Evolutionary conservation across 148 eudicot genomes (phyloP).

Genomic region (Arctostaphylos glauca): DNA sequence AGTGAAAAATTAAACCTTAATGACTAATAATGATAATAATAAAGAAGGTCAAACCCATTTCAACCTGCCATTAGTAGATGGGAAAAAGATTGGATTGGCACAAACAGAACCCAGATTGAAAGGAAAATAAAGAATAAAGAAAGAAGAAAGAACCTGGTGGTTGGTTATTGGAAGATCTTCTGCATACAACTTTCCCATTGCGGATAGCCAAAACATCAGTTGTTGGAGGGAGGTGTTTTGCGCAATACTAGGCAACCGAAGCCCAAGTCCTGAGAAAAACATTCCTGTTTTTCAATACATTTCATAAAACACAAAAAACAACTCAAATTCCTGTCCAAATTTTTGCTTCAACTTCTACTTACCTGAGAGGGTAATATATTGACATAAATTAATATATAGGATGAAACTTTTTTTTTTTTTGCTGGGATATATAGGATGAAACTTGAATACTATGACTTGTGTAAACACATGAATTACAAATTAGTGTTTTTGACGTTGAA

Average conservation of each 20-base stretch:
- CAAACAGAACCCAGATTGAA: background rate
- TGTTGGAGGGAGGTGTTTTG: constrained; percentile 60
- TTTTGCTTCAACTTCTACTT: constrained; percentile 11
- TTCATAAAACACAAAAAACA: constrained; percentile 23
- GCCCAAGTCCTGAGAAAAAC: constrained; percentile 52
- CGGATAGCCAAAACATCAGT: constrained; percentile 67
- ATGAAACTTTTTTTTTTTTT: no score
- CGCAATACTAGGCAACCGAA: constrained; percentile 77
- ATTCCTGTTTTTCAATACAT: constrained; percentile 10
- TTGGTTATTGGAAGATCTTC: constrained; percentile 42
- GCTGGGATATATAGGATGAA: background rate
- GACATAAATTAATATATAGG: no score
- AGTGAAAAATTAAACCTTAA: background rate
- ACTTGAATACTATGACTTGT: background rate
- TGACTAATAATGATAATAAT: background rate
- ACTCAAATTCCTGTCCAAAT: background rate
- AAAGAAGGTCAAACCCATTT: background rate
- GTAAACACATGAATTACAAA: background rate
- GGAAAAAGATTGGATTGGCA: background rate
- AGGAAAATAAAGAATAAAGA: background rate
- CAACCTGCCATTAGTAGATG: background rate
- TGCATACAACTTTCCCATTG: constrained; percentile 72
- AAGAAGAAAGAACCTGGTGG: constrained; percentile 31
- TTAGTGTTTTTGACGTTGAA: background rate
- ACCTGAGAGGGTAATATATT: constrained; percentile 61